Evolutionary conservation across 345 rosid genomes (phyloP).

Genomic region (Syzygium grande): DNA sequence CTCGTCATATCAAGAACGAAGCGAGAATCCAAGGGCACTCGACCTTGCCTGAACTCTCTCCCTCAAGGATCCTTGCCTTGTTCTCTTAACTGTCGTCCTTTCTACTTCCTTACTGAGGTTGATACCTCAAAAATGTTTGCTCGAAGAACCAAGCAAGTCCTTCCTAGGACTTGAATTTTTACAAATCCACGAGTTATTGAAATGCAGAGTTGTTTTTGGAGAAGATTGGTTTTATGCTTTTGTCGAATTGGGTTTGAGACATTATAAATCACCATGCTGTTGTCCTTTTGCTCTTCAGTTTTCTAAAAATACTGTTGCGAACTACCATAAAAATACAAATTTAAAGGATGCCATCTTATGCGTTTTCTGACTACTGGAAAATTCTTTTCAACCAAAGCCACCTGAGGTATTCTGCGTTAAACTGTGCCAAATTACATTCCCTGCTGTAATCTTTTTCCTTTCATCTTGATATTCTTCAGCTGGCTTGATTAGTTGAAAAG

Average conservation of each 20-base stretch:
- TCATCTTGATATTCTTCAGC: background rate
- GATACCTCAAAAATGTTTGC: background rate
- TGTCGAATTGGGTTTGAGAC: background rate
- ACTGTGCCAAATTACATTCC: background rate
- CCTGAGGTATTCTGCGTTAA: background rate
- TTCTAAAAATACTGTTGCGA: background rate
- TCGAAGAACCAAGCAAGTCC: background rate
- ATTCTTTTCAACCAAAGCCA: background rate
- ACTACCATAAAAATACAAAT: background rate
- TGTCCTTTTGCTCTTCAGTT: background rate
- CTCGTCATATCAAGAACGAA: background rate
- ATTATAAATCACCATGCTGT: background rate
- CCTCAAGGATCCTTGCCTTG: slow-evolving; percentile 11
- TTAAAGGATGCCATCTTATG: background rate
- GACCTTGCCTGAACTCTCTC: slow-evolving; percentile 27
- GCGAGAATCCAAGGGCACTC: slow-evolving; percentile 1
- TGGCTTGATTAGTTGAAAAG: background rate
- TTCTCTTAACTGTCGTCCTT: background rate
- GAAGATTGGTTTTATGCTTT: background rate
- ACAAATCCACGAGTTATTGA: background rate
- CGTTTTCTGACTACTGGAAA: background rate
- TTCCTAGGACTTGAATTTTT: background rate
- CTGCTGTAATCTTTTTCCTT: background rate
- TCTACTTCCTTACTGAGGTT: background rate
- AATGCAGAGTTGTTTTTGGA: background rate